These are phyloP conservation scores for Psilocybe tampanensis DNA, from an alignment of 768 basidiomycete genomes.

Conservation along the genomic window DNA sequence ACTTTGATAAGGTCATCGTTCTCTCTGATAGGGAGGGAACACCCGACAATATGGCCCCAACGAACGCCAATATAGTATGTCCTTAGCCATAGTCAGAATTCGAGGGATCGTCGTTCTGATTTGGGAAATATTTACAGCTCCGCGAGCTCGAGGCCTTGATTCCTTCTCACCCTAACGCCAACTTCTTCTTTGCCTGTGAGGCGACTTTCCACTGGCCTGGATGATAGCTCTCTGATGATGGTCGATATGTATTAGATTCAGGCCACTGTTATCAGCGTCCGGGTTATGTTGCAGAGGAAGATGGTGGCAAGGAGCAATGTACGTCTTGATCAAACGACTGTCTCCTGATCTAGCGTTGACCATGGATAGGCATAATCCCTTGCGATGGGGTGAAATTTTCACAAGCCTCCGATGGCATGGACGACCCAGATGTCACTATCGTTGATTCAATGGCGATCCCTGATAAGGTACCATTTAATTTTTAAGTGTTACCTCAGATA, in stretches of 20 bases:
- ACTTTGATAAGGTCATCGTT: constrained; percentile 1
- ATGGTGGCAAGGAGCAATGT: constrained; percentile 19
- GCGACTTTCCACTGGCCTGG: neutral
- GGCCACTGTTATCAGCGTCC: constrained; percentile 14
- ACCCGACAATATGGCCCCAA: neutral
- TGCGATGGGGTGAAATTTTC: constrained; percentile 4
- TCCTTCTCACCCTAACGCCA: neutral
- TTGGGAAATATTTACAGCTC: neutral
- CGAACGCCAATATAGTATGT: constrained; percentile 9
- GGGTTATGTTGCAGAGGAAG: constrained; percentile 1
- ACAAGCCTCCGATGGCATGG: neutral
- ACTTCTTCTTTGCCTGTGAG: constrained; percentile 14
- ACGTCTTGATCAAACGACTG: neutral
- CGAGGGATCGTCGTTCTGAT: neutral
- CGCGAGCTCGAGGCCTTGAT: neutral
- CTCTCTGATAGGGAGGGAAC: neutral
- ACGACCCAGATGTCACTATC: neutral
- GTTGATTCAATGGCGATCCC: neutral
- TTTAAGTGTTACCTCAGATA: neutral
- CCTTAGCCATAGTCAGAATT: neutral
- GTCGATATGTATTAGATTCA: constrained; percentile 4
- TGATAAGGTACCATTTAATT: constrained; percentile 2
- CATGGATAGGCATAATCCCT: constrained; percentile 11
- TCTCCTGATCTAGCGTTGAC: neutral
- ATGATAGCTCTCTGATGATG: neutral